Percentiles rank a stretch among this genome's conserved stretches.
Conservation (phyloP, 331 rosid species). For the Ulmus americana region DNA sequence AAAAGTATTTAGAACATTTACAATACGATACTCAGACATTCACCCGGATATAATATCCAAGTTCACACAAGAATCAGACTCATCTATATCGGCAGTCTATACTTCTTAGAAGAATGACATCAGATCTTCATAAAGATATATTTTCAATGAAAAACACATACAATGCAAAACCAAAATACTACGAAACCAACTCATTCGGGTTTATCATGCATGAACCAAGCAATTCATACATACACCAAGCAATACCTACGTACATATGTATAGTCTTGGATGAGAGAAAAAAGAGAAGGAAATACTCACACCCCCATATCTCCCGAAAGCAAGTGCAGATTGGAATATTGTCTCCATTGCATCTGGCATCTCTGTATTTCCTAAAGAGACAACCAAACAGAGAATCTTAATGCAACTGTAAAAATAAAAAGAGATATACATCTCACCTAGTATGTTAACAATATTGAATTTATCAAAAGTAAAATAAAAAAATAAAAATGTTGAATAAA, state of each 20-base stretch:
- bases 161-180: slow-evolving; percentile 8
- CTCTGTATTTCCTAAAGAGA: slow-evolving; percentile 64
- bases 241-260: background rate
- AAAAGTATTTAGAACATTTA: too few species aligned
- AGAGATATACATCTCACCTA: too few species aligned
- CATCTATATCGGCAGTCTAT: slow-evolving; percentile 3
- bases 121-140: background rate
- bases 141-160: background rate
- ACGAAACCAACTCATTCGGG: background rate
- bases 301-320: slow-evolving; percentile 82
- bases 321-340: slow-evolving; percentile 89
- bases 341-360: slow-evolving; percentile 99
- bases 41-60: background rate
- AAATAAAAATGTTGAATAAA: too few species aligned
- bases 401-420: background rate
- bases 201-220: too few species aligned
- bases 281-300: slow-evolving; percentile 46
- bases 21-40: too few species aligned
- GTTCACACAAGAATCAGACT: slow-evolving; percentile 2
- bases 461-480: too few species aligned
- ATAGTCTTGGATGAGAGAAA: slow-evolving; percentile 13
- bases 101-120: background rate
- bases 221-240: background rate
- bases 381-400: slow-evolving; percentile 15
- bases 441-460: too few species aligned